phyloP scores from a whole-genome alignment of 2,329 filamentous ascomycete species.

The Emmonsiellopsis sp. region DNA sequence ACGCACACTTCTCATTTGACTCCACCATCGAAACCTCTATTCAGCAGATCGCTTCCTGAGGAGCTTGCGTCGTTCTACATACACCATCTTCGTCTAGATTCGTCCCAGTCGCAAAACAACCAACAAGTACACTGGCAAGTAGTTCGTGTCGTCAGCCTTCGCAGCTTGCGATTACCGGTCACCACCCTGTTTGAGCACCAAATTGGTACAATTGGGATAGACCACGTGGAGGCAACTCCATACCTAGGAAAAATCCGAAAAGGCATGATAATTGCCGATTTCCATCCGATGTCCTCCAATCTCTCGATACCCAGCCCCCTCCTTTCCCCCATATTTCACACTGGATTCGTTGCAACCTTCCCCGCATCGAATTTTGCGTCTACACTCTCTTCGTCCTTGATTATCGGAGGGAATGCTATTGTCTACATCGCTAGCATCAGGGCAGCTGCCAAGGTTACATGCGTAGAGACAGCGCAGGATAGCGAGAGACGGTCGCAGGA shows the following conservation, averaged over 20 bases:
- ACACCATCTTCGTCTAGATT: conserved; percentile 23
- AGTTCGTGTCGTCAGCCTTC: conserved; percentile 73
- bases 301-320: conserved; percentile 12
- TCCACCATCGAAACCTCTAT: conserved; percentile 14
- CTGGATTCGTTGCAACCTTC: conserved; percentile 64
- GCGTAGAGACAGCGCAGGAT: conserved; percentile 36
- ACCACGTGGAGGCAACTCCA: conserved; percentile 26
- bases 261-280: conserved; percentile 71
- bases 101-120: conserved; percentile 43
- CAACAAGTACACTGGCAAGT: conserved; percentile 65
- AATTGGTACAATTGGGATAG: conserved; percentile 78
- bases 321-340: conserved; percentile 38
- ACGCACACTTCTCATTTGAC: conserved; percentile 11
- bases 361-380: conserved; percentile 45
- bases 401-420: conserved; percentile 51
- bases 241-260: conserved; percentile 48
- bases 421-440: conserved; percentile 83
- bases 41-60: conserved; percentile 24
- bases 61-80: conserved; percentile 26
- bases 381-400: conserved; percentile 39
- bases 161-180: conserved; percentile 78
- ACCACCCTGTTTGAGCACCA: conserved; percentile 67
- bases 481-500: conserved; percentile 16
- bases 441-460: conserved; percentile 64
- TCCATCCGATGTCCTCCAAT: conserved; percentile 37